Evolutionary conservation across 208 protist species (phyloP).

Genomic region (Lotmaria passim): DNA sequence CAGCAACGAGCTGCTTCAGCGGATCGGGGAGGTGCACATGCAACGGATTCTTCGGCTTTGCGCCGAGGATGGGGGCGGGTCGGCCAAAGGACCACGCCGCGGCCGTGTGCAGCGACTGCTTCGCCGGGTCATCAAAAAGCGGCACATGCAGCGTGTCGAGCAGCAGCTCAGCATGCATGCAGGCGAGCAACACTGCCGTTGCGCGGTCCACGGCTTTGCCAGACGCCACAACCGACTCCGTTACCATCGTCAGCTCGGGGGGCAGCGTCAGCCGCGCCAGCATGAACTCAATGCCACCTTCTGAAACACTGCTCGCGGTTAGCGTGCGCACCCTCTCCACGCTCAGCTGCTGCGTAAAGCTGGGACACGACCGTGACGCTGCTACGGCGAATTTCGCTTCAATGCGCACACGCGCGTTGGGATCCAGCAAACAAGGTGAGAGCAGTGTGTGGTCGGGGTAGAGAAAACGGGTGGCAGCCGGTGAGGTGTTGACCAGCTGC

Average conservation of each 20-base stretch:
- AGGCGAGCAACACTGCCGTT: constrained; percentile 66
- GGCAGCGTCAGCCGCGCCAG: constrained; percentile 26
- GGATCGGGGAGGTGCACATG: constrained; percentile 61
- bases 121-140: constrained; percentile 62
- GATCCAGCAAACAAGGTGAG: constrained; percentile 77
- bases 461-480: constrained; percentile 32
- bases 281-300: constrained; percentile 22
- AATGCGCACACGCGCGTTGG: constrained; percentile 49
- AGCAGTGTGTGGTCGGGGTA: constrained; percentile 62
- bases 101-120: constrained; percentile 72
- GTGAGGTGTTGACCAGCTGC: constrained; percentile 68
- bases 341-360: constrained; percentile 43
- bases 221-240: constrained; percentile 42
- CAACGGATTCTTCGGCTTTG: constrained; percentile 43
- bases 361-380: constrained; percentile 35
- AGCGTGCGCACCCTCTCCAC: constrained; percentile 31
- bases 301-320: constrained; percentile 33
- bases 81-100: constrained; percentile 83
- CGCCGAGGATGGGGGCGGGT: constrained; percentile 65
- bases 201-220: constrained; percentile 70
- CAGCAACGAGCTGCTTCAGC: constrained; percentile 54
- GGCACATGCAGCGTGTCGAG: constrained; percentile 67
- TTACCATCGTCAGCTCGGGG: constrained; percentile 15
- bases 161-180: constrained; percentile 91
- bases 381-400: constrained; percentile 48